phyloP scores from a whole-genome alignment of 169 alveolate species.

The Plasmodium relictum region DNA sequence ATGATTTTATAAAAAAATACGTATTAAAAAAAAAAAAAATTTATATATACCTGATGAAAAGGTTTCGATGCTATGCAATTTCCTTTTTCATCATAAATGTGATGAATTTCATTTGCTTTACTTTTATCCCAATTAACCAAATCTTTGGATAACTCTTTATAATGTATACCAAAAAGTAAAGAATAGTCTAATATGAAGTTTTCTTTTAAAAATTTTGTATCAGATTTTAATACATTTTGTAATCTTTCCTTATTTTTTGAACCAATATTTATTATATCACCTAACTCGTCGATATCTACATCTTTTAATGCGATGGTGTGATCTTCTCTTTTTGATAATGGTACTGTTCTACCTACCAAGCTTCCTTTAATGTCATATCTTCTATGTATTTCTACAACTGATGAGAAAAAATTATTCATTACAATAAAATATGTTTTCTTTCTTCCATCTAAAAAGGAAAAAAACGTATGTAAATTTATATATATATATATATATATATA shows the following conservation, averaged over 20 bases:
- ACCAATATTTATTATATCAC: constrained; percentile 86
- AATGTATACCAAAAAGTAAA: constrained; percentile 93
- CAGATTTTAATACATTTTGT: constrained; percentile 85
- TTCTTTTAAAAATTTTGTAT: constrained; percentile 87
- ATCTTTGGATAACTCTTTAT: constrained; percentile 78
- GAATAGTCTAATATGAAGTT: constrained; percentile 93
- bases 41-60: constrained; percentile 36
- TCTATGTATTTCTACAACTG: constrained; percentile 92
- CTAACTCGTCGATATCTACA: constrained; percentile 87
- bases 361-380: constrained; percentile 95
- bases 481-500: not conserved
- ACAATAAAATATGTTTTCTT: constrained; percentile 94
- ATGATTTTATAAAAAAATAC: not conserved
- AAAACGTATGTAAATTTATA: not conserved
- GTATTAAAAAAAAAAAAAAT: not conserved
- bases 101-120: constrained; percentile 46
- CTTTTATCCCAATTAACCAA: constrained; percentile 79
- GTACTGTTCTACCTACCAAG: constrained; percentile 91
- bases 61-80: constrained; percentile 32
- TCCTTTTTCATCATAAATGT: constrained; percentile 45
- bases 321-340: constrained; percentile 87
- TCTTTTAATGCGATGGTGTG: constrained; percentile 93
- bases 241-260: constrained; percentile 81
- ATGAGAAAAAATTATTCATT: constrained; percentile 96
- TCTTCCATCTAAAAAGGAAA: constrained; percentile 32